Percentiles rank a stretch among this genome's conserved stretches.
These are phyloP conservation scores for Eutrema salsugineum DNA, from an alignment of 441 rosid species.

Conservation along the genomic window DNA sequence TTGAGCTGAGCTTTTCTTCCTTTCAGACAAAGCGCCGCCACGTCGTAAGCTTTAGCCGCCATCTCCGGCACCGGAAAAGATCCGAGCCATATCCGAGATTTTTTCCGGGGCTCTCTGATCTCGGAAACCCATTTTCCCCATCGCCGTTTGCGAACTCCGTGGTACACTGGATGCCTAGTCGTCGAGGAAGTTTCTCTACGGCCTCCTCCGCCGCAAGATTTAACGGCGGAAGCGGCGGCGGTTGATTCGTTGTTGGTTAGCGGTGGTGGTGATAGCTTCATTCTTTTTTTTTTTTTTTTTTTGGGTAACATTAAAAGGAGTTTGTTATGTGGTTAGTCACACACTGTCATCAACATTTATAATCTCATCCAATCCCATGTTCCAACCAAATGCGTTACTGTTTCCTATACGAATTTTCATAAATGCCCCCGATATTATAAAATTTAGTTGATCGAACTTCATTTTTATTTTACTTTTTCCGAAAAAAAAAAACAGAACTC, in stretches of 20 bases:
- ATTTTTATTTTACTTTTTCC: not conserved
- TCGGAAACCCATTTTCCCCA: constrained; percentile 83
- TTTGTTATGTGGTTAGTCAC: constrained; percentile 37
- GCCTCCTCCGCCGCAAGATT: constrained; percentile 3
- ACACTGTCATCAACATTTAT: constrained; percentile 52
- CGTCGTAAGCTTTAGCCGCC: constrained; percentile 71
- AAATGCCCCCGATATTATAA: not conserved
- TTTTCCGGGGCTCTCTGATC: constrained; percentile 64
- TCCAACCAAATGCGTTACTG: constrained; percentile 9
- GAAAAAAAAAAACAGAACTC: not conserved
- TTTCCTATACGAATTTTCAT: not conserved
- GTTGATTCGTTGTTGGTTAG: constrained; percentile 15
- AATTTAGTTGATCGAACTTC: not conserved
- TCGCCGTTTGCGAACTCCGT: constrained; percentile 55
- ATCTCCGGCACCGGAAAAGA: constrained; percentile 61
- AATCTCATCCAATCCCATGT: constrained; percentile 11
- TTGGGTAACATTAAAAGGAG: constrained; percentile 23
- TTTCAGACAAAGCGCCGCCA: constrained; percentile 52
- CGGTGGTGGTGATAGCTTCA: constrained; percentile 21
- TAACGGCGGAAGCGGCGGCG: constrained; percentile 15
- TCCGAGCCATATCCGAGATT: constrained; percentile 67
- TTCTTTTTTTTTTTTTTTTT: too few species aligned
- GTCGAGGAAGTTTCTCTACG: constrained; percentile 18
- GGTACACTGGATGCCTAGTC: constrained; percentile 57
- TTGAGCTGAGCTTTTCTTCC: constrained; percentile 66